These are phyloP conservation scores for Cryphonectria parasitica DNA, from an alignment of 2,329 filamentous ascomycete species.

Conservation along the genomic window DNA sequence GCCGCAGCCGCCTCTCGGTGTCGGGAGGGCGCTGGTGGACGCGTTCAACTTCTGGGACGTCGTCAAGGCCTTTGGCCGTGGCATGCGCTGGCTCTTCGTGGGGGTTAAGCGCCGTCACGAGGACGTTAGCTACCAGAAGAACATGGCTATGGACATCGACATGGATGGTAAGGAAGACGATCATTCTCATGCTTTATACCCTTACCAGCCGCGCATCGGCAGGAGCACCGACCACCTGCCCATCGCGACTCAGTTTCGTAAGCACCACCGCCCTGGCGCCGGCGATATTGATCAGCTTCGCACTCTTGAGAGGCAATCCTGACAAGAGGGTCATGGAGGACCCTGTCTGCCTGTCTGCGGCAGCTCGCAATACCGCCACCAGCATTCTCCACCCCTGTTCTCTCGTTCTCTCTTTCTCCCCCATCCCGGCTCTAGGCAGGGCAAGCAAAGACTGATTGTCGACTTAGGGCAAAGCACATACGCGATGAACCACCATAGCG, in stretches of 20 bases:
- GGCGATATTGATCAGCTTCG: slow-evolving; percentile 23
- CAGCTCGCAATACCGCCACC: slow-evolving; percentile 4
- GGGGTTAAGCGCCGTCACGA: slow-evolving; percentile 65
- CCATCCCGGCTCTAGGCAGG: neutral
- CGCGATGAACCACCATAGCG: slow-evolving; percentile 29
- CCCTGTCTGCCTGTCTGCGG: neutral
- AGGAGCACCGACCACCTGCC: slow-evolving; percentile 46
- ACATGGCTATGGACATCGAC: slow-evolving; percentile 31
- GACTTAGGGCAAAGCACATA: slow-evolving; percentile 33
- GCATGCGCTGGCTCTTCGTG: slow-evolving; percentile 79
- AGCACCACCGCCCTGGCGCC: slow-evolving; percentile 25
- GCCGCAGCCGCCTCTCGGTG: slow-evolving; percentile 61
- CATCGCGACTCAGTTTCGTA: slow-evolving; percentile 45
- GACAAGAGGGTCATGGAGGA: neutral
- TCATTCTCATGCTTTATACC: slow-evolving; percentile 35
- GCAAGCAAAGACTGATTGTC: slow-evolving; percentile 15
- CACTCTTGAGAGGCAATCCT: slow-evolving; percentile 13
- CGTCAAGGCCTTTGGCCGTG: slow-evolving; percentile 76
- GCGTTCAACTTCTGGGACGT: slow-evolving; percentile 84
- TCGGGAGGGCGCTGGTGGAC: slow-evolving; percentile 68
- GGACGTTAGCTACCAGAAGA: slow-evolving; percentile 53
- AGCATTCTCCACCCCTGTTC: neutral
- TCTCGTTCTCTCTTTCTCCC: neutral
- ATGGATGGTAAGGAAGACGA: slow-evolving; percentile 42
- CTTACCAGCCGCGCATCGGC: slow-evolving; percentile 36